Percentiles rank a stretch among this genome's conserved stretches.
Evolutionary conservation across 2,329 filamentous ascomycete genomes (phyloP).

Genomic region (Xenosphaeropsis pyriputrescens): DNA sequence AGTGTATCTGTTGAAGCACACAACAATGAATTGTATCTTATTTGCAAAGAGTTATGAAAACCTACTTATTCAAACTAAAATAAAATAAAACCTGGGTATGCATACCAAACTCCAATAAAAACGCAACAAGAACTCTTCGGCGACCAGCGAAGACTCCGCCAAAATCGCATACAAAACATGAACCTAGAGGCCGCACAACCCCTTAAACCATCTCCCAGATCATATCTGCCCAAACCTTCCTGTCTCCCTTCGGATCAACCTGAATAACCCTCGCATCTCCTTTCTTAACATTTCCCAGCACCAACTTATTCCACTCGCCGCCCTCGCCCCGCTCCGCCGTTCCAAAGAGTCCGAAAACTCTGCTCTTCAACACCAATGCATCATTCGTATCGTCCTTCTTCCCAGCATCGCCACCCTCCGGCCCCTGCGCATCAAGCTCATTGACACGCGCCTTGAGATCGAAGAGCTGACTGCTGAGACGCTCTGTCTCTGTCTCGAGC

Average conservation of each 20-base stretch:
- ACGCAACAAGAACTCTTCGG: too few species aligned
- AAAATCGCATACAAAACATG: too few species aligned
- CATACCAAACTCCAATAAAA: too few species aligned
- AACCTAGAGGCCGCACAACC: neutral
- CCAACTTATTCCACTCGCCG: slow-evolving; percentile 73
- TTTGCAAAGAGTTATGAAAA: too few species aligned
- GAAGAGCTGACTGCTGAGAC: slow-evolving; percentile 65
- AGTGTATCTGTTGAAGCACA: too few species aligned
- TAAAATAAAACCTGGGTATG: neutral
- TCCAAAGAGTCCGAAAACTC: slow-evolving; percentile 80
- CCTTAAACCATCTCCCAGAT: slow-evolving; percentile 78
- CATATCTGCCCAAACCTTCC: slow-evolving; percentile 88
- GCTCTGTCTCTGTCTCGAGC: slow-evolving; percentile 86
- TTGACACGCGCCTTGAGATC: slow-evolving; percentile 62
- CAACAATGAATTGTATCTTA: slow-evolving; percentile 2
- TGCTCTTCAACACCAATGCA: slow-evolving; percentile 60
- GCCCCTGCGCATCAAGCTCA: slow-evolving; percentile 74
- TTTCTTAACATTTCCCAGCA: slow-evolving; percentile 73
- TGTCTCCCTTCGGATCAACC: slow-evolving; percentile 81
- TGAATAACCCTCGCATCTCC: slow-evolving; percentile 92
- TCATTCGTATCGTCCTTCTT: slow-evolving; percentile 37
- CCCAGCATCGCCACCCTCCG: slow-evolving; percentile 48
- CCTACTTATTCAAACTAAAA: slow-evolving; percentile 1
- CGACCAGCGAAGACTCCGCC: too few species aligned
- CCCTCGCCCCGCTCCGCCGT: slow-evolving; percentile 66